Evolutionary conservation across 2,329 filamentous ascomycete species (phyloP).

Genomic region (Macrophomina phaseolina): DNA sequence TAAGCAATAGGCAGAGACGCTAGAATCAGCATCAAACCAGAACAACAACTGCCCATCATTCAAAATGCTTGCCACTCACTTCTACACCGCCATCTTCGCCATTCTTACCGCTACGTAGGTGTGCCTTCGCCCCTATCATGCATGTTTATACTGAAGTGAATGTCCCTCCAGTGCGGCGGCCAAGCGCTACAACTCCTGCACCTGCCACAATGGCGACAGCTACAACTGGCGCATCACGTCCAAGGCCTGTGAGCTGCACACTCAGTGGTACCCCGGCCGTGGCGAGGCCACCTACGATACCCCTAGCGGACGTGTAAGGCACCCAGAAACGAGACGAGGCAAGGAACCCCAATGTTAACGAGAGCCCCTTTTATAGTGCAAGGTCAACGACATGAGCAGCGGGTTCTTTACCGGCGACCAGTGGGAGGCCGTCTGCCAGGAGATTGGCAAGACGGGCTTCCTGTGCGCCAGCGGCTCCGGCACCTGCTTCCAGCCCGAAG

Average conservation of each 20-base stretch:
- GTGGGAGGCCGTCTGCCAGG: slow-evolving; percentile 8
- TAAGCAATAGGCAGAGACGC: background rate
- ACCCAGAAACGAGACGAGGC: background rate
- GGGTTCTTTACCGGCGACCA: background rate
- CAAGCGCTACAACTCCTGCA: slow-evolving; percentile 7
- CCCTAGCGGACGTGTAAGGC: slow-evolving; percentile 6
- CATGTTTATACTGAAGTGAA: background rate
- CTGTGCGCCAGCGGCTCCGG: background rate
- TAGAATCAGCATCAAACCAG: background rate
- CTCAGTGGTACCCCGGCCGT: background rate
- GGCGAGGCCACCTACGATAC: background rate
- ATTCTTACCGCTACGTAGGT: background rate
- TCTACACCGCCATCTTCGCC: background rate
- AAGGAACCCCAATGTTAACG: background rate
- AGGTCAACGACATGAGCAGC: background rate
- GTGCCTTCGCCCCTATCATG: too few species aligned
- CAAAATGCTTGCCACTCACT: background rate
- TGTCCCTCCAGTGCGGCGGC: background rate
- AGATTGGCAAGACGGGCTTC: slow-evolving; percentile 7
- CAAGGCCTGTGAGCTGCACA: slow-evolving; percentile 2
- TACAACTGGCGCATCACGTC: slow-evolving; percentile 12
- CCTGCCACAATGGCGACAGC: slow-evolving; percentile 9
- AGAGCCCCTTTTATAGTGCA: background rate
- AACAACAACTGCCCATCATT: background rate
- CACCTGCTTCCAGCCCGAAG: background rate